Evolutionary conservation across 1,139 yeast genomes (phyloP).

Genomic region (Candida sp.): DNA sequence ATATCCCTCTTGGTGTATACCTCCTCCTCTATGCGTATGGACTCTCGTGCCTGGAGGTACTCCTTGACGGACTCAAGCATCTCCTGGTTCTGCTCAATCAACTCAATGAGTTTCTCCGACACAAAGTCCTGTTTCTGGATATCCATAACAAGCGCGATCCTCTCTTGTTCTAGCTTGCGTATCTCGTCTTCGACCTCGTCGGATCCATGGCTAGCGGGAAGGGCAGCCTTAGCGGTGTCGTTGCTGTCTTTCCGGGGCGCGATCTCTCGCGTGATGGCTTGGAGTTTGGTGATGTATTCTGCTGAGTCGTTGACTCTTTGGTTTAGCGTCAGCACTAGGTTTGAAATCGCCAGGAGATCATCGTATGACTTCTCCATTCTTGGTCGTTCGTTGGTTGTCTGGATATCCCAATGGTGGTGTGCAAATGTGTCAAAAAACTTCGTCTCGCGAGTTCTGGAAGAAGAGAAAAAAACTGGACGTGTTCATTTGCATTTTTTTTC

Average conservation of each 20-base stretch:
- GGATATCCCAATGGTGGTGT: neutral
- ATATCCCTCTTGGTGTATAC: constrained; percentile 12
- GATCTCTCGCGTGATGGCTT: constrained; percentile 24
- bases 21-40: constrained; percentile 19
- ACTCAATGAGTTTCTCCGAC: constrained; percentile 32
- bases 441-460: neutral
- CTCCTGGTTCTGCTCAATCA: constrained; percentile 43
- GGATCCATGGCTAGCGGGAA: neutral
- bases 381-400: neutral
- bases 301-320: constrained; percentile 24
- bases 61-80: constrained; percentile 42
- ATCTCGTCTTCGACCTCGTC: constrained; percentile 9
- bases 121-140: constrained; percentile 49
- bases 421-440: neutral
- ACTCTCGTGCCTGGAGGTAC: constrained; percentile 31
- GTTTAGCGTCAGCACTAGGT: constrained; percentile 23
- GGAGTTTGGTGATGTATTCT: constrained; percentile 23
- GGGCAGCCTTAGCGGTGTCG: neutral
- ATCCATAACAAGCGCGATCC: constrained; percentile 43
- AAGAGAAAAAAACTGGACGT: neutral
- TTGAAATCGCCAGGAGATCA: constrained; percentile 24
- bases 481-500: constrained; percentile 2
- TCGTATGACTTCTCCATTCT: constrained; percentile 27
- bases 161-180: constrained; percentile 32
- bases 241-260: constrained; percentile 21